A percentile compares a stretch with the other conserved stretches of the same genome.
phyloP scores from a whole-genome alignment of 495 filamentous ascomycete species.

The Penicillium herquei region DNA sequence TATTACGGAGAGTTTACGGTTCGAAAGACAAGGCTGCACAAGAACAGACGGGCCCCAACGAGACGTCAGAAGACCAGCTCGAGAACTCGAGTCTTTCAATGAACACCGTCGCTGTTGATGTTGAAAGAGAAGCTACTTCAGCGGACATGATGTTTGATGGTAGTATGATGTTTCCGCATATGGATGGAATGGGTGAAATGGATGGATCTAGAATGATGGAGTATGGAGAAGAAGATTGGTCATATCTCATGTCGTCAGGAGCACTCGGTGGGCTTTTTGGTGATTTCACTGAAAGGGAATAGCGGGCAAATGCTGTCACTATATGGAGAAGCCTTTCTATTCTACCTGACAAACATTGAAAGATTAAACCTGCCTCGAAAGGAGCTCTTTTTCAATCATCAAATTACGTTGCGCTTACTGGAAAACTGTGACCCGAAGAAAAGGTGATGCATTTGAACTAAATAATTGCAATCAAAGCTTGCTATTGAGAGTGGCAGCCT shows the following conservation, averaged over 20 bases:
- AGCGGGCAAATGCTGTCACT: background rate
- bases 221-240: slow-evolving; percentile 3
- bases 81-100: too few species aligned
- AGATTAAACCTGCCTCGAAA: too few species aligned
- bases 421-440: too few species aligned
- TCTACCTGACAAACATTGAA: too few species aligned
- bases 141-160: background rate
- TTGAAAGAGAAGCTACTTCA: background rate
- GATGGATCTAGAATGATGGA: background rate
- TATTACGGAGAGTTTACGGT: background rate
- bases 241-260: background rate
- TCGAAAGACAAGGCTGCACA: background rate
- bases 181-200: background rate
- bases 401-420: too few species aligned
- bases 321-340: too few species aligned
- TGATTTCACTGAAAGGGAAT: background rate
- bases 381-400: too few species aligned
- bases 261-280: background rate
- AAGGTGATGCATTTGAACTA: background rate
- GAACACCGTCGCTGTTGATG: background rate
- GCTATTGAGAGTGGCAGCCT: slow-evolving; percentile 1
- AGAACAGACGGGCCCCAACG: background rate
- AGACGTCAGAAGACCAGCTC: background rate
- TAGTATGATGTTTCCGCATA: background rate
- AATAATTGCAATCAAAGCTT: slow-evolving; percentile 4